Conservation (phyloP, 257 asterid species). For the Marsdenia floribunda region DNA sequence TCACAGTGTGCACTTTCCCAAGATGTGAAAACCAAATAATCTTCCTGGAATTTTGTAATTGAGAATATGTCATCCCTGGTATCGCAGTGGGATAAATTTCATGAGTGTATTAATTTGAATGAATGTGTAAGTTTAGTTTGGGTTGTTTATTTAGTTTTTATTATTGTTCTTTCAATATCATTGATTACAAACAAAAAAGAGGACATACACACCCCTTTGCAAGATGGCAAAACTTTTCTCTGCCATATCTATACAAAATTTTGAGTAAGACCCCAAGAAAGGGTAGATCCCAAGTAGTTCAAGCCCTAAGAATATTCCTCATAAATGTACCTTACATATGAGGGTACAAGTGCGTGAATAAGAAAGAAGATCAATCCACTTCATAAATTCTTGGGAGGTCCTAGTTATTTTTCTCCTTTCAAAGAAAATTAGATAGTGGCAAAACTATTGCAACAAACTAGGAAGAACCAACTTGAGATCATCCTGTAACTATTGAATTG, state of each 20-base stretch:
- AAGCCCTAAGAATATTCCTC: neutral
- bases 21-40: neutral
- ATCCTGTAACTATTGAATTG: neutral
- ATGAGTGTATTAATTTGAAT: neutral
- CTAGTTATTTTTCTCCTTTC: neutral
- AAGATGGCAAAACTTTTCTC: neutral
- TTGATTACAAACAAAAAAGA: neutral
- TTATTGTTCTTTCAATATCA: neutral
- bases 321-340: neutral
- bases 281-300: neutral
- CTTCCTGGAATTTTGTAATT: neutral
- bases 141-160: neutral
- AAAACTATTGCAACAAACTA: neutral
- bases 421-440: neutral
- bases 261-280: neutral
- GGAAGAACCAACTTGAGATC: neutral
- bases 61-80: slow-evolving; percentile 1
- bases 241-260: neutral
- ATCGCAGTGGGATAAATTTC: neutral
- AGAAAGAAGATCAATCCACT: neutral
- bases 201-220: neutral
- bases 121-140: neutral
- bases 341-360: neutral
- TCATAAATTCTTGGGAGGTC: neutral
- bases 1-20: neutral